Percentiles rank a stretch among this genome's conserved stretches.
phyloP scores from a whole-genome alignment of 2,329 filamentous ascomycete species.

The Phaeosphaeriaceae sp. region DNA sequence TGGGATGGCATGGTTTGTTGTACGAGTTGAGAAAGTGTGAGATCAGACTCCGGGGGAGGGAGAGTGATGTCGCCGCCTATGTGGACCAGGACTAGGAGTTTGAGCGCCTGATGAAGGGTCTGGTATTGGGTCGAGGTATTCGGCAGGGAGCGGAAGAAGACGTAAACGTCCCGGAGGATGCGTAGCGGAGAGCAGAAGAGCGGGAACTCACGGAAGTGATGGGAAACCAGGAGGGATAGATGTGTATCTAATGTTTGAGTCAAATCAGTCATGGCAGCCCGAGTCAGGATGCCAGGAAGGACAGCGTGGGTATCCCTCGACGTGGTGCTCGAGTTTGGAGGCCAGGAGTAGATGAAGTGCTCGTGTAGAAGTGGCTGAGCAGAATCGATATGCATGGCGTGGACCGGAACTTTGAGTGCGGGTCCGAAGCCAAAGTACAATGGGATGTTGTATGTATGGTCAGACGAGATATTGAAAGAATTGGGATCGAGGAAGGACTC shows the following conservation, averaged over 20 bases:
- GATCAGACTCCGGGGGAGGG: slow-evolving; percentile 22
- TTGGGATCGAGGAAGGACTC: slow-evolving; percentile 30
- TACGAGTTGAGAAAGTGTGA: slow-evolving; percentile 24
- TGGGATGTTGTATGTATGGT: slow-evolving; percentile 36
- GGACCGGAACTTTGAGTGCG: slow-evolving; percentile 31
- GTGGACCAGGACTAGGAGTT: slow-evolving; percentile 49
- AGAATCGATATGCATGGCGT: slow-evolving; percentile 30
- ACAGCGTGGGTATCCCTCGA: slow-evolving; percentile 37
- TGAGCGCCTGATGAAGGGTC: slow-evolving; percentile 44
- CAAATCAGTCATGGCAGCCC: slow-evolving; percentile 25
- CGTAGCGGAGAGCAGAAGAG: slow-evolving; percentile 41
- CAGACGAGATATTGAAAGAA: slow-evolving; percentile 21
- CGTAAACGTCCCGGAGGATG: slow-evolving; percentile 44
- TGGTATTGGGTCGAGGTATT: slow-evolving; percentile 19
- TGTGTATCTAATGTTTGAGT: slow-evolving; percentile 36
- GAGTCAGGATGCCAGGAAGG: slow-evolving; percentile 42
- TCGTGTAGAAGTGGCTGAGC: slow-evolving; percentile 33
- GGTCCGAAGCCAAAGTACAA: slow-evolving; percentile 46
- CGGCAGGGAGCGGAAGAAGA: slow-evolving; percentile 35
- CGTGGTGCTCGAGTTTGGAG: slow-evolving; percentile 25
- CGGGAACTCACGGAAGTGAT: slow-evolving; percentile 45
- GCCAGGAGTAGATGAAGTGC: slow-evolving; percentile 49
- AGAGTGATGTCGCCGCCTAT: slow-evolving; percentile 47
- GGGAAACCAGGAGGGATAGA: slow-evolving; percentile 39
- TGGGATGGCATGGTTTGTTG: slow-evolving; percentile 24